Evolutionary conservation across 139 green algal species (phyloP), one percentile per base, ranked within the genome.

Genomic region (Desmodesmus armatus): DNA sequence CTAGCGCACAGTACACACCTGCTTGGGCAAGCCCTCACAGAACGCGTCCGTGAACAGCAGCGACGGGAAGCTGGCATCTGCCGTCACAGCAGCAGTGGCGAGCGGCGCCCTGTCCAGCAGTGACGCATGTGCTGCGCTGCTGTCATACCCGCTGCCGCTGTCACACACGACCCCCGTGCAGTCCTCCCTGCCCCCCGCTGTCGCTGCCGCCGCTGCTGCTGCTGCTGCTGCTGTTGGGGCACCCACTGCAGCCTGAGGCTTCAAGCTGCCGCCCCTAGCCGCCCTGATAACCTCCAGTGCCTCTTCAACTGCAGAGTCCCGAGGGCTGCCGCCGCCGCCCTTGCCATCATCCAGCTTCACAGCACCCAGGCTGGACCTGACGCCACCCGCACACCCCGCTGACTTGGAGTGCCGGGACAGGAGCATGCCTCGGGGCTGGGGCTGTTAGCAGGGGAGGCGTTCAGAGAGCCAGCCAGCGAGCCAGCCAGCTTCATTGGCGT

Each of bases 41-140:
- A 82, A 80, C 39, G 88, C 83, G 49, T 93, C 90, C 2, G 90
- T 90, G 0, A 94, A 76, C 49, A 87, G 72, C 49, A 94, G 21
- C 2, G 74, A 71, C 0, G 92, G 92, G 77, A 93, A 95, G 41
- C 40, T 75, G 0, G 82, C 87, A 23, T 47, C 44, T 0, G 88
- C 92, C 0, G 62, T 78, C 1, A 95, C 44, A 7, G 40, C 33
- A 19, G 44, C 40, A 1, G 39, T 69, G 15, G 77, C 58, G 2
- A 78, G 44, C 39, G 49, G 67, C 5, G 80, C 23, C 35, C 49
- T 76, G 19, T 40, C n/a, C 5, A 15, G 3, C 19, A 55, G 15
- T 7, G 3, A 4, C 5, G 37, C 76, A 27, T 3, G 21, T 39
- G 25, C 76, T 44, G 43, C 27, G 21, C 62, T 17, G 40, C 78